Conservation (phyloP, 306 rosid species). For the Ormosia emarginata region DNA sequence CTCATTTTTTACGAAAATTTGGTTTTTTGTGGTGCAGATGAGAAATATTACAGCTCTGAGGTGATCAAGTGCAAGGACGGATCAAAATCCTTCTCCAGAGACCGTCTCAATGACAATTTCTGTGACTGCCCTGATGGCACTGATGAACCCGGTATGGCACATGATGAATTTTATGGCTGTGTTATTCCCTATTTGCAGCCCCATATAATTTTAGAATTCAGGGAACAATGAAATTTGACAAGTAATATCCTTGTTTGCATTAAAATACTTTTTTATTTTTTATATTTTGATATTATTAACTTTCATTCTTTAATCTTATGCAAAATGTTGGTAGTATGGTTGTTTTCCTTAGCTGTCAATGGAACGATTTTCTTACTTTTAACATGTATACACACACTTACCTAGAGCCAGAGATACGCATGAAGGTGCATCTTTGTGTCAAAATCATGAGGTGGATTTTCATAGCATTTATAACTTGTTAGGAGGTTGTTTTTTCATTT, state of each 20-base stretch:
- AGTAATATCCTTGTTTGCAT: background rate
- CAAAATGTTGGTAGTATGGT: background rate
- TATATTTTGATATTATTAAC: background rate
- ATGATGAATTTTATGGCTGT: background rate
- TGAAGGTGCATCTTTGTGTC: background rate
- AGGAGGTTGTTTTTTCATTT: slow-evolving; percentile 23
- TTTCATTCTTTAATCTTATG: background rate
- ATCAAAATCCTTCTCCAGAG: slow-evolving; percentile 60
- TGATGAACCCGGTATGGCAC: slow-evolving; percentile 73
- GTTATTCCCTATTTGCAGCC: background rate
- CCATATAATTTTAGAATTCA: background rate
- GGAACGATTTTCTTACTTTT: slow-evolving; percentile 3
- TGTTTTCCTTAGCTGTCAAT: background rate
- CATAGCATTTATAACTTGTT: background rate
- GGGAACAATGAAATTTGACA: background rate
- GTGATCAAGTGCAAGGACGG: slow-evolving; percentile 74
- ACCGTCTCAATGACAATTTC: slow-evolving; percentile 79
- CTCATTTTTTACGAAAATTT: background rate
- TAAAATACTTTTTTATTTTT: background rate
- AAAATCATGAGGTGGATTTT: background rate
- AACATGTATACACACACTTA: background rate
- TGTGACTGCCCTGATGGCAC: slow-evolving; percentile 92
- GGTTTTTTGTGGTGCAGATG: slow-evolving; percentile 58
- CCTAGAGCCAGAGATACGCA: background rate
- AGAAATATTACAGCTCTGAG: slow-evolving; percentile 52